Conservation (phyloP, 768 basidiomycete genomes). For the Cubamyces sp. region DNA sequence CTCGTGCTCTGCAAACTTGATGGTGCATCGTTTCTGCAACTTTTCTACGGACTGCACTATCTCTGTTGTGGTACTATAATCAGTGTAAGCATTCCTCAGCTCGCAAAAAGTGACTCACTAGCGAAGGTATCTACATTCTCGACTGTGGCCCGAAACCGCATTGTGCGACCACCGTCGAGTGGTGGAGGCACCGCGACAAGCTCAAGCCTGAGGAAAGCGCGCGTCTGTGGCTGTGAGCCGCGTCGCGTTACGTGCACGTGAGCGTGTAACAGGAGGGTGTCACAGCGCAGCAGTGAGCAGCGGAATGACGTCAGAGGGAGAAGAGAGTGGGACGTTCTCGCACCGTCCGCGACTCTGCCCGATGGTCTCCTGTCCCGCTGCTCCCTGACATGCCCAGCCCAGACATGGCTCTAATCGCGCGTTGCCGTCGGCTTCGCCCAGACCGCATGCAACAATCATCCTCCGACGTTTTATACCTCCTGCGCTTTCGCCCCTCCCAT, state of each 20-base stretch:
- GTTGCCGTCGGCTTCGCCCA: conserved; percentile 1
- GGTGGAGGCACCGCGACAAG: not conserved
- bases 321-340: conserved; percentile 1
- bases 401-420: not conserved
- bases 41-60: conserved; percentile 84
- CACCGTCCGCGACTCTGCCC: not conserved
- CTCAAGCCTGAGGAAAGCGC: not conserved
- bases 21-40: conserved; percentile 81
- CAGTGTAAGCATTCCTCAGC: not conserved
- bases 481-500: not conserved
- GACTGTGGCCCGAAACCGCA: conserved; percentile 67
- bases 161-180: conserved; percentile 28
- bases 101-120: conserved; percentile 10
- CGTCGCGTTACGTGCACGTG: conserved; percentile 16
- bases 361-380: not conserved
- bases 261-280: not conserved
- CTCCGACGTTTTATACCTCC: not conserved
- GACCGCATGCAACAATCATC: not conserved
- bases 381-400: not conserved
- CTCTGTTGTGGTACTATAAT: conserved; percentile 42
- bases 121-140: conserved; percentile 59
- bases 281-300: not conserved
- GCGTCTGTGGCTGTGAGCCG: not conserved
- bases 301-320: not conserved
- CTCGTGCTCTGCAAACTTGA: conserved; percentile 73